Base-by-base conservation (phyloP, 2,329 filamentous ascomycete genomes). In the Fusarium haematococcum region DNA sequence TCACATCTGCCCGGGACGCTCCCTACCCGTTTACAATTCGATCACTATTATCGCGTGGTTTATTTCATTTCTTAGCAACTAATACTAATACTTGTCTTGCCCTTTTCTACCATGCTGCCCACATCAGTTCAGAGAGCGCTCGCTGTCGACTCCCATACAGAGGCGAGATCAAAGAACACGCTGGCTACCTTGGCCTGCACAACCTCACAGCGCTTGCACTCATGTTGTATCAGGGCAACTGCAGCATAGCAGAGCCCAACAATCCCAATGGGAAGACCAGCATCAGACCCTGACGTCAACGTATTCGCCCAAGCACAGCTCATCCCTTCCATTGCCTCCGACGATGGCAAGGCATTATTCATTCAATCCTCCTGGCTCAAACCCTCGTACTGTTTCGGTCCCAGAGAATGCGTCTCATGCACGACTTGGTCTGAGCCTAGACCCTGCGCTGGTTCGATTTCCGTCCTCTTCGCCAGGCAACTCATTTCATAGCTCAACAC, bases 401-500 rank as follows among this genome's bases (percentile, higher is more conserved):
- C 63, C 30, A 50, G 14, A 59, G 52, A 9, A 52, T 65, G 56
- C 5, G 39, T 65, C 63, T 65, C 63, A 23, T 65, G 59, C 20
- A 60, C 39, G 13, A 18, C 13, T 16, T 50, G 13, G 10, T 50
- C 63, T 39, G 63, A 30, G 13, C 23, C 32, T 20, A 23, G 14
- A 45, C 52, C 23, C 32, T 50, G 9, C 13, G 39, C 37, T n/a
- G 52, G 9, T 20, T 30, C 63, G 32, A 65, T 37, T 5, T 39
- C 43, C 14, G 67, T 66, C 39, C 41, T 70, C 54, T 32, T 57
- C 32, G 65, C 65, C 39, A 70, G 57, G 11, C 68, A 61, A 41
- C 62, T 65, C 5, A 70, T 23, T 41, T 70, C 68, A 23, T 58
- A 70, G 33, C 16, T 60, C 37, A 70, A 43, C 9, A 70, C 65